Evolutionary conservation across 768 basidiomycete species (phyloP), one percentile per base, ranked within the genome.

Genomic region (Xerocomellus dryophilus): DNA sequence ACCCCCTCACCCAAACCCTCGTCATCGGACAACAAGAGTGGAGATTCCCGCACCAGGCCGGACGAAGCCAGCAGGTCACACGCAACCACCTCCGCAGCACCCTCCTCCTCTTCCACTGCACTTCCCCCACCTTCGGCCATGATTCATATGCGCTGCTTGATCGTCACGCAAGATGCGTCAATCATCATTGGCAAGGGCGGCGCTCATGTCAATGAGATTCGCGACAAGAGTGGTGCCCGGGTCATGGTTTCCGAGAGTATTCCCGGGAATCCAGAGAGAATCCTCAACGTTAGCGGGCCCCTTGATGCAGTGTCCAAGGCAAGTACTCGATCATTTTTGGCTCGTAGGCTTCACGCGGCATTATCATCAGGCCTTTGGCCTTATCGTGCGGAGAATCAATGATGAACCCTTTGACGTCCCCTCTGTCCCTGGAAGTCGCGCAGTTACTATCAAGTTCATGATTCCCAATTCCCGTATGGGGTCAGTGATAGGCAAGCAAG

Each of bases 401-500:
- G 97, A 99, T 67, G 97, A 98, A 71, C 96, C 97, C 2, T 98
- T 97, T 73, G 97, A 98, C 65, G 88, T 91, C 42, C 93, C 97
- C 20, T 98, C 96, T 34, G 92, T 98, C 6, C 97, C 97, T 43
- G 97, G 97, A 54, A 97, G 94, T 66, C 85, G 95, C 55, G 96
- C 97, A 27, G 97, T 99, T 50, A 98, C 97, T 29, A 98, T 99
- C 80, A 98, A 98, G 72, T 98, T 93, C 69, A 98, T 98, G 89
- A 97, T 98, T 53, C 96, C 96, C 59, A 98, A 98, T 73, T 95
- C 93, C 10, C 89, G 96, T 54, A 98, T 98, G 96, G 96, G 96
- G 39, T 97, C 94, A 17, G 93, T 98, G 56, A 99, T 99, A 65
- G 97, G 97, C 52, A 98, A 97, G 71, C 90, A 88, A 58, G 97